Evolutionary conservation across 164 flowering plant genomes (phyloP), one percentile per base, ranked within the genome.

Genomic region (Vitis rotundifolia): DNA sequence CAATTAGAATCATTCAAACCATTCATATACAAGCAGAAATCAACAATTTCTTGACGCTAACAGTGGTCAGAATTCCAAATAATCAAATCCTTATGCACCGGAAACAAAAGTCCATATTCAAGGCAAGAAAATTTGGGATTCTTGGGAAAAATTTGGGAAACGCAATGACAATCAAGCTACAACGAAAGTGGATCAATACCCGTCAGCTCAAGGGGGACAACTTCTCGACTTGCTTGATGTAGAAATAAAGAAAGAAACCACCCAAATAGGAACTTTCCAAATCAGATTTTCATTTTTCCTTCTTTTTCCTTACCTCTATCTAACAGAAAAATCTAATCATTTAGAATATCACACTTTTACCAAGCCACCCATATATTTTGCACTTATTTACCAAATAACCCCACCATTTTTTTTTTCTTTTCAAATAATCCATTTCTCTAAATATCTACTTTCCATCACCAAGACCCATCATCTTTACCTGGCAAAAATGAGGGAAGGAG

Each of bases 321-420:
- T 49, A 56, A 66, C 67, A 22, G 74, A 75, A 74, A 72, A 61
- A 58, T 47, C 53, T 49, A 65, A 71, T 49, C 8, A 31, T 53
- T 48, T 51, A 11, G 67, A 31, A 15, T 26, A 15, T 28, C 31
- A 62, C 44, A 47, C 55, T 28, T 62, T 55, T 50, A 11, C 9
- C 5, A 6, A 37, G 44, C 5, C 44, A 37, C 44, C 44, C 44
- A 37, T 37, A 37, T 37, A 37, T 37, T 37, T 5, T 37, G 6
- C 44, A 37, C 44, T 37, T 37, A 37, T 37, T 29, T 37, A 37
- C 44, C 44, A 37, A 37, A 37, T 37, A 3, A 37, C 44, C 44
- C 44, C 26, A 22, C 26, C 26, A 22, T 22, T 22, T 22, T 22
- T 22, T 1, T 22, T 22, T 19, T 19, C 1, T 19, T 19, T 19